Evolutionary conservation across 1,284 basidiomycete species (phyloP), one percentile per base, ranked within the genome.

Genomic region (Anthracocystis walkeri): DNA sequence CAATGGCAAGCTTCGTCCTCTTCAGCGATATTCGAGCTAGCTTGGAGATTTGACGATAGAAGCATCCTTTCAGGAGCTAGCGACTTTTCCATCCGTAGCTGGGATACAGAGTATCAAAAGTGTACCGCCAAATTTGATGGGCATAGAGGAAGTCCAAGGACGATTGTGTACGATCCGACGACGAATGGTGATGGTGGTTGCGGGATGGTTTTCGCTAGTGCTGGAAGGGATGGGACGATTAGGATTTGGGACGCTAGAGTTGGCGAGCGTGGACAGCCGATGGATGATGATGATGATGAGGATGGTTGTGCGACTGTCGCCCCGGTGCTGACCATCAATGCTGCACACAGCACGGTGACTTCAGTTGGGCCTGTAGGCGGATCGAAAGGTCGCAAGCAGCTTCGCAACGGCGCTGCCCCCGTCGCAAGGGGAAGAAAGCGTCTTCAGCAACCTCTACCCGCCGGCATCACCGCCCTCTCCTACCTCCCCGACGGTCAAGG

Each of bases 151-250:
- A 81, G 79, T 23, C 75, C 82, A 14, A 62, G 82, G 16, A 76
- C 77, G 14, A 76, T 84, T 16, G 75, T 77, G 12, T 84, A 78
- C 63, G 82, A 83, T 54, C 81, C 82, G 23, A 60, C 61, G 2
- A 65, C 51, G 4, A 70, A 66, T 29, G 73, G 73, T 2, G 68
- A 71, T 49, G 66, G 66, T 18, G 68, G 62, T 16, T 71, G 68
- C 16, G 78, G 78, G 4, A 67, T 75, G 48, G 45, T 84, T 2
- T 77, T 84, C 27, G 70, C 75, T 4, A 81, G 77, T 45, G 83
- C 80, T 7, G 83, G 76, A 0, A 68, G 83, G 44, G 83, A 84
- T 53, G 83, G 83, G 7, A 72, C 71, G 18, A 71, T 84, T 18
- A 76, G 80, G 38, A 53, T 84, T 20, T 84, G 73, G 74, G 83